A percentile compares a stretch with the other conserved stretches of the same genome.
phyloP scores from a whole-genome alignment of 2,329 filamentous ascomycete genomes.

The Aspergillus tamarii region DNA sequence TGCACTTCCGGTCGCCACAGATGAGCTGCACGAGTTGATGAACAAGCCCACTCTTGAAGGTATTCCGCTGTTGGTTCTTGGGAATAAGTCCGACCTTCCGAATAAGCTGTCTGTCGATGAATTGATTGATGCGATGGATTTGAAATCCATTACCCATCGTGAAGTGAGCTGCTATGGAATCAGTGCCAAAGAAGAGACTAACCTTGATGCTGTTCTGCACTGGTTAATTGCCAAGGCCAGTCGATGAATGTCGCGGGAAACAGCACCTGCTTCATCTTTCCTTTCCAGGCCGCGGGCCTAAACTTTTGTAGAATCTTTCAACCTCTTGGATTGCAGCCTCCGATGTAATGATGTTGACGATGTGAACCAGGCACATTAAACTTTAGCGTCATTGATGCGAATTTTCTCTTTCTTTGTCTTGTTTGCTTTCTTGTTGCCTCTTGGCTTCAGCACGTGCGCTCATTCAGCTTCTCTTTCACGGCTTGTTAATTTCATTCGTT shows the following conservation, averaged over 20 bases:
- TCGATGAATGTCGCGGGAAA: slow-evolving; percentile 54
- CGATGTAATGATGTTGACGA: slow-evolving; percentile 58
- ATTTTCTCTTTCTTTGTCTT: slow-evolving; percentile 6
- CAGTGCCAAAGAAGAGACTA: slow-evolving; percentile 98
- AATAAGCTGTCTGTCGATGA: slow-evolving; percentile 91
- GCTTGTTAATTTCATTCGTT: slow-evolving; percentile 1
- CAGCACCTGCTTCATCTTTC: slow-evolving; percentile 12
- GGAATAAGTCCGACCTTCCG: slow-evolving; percentile 96
- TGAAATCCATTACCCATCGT: slow-evolving; percentile 85
- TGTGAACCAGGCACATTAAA: slow-evolving; percentile 26
- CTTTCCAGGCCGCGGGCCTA: slow-evolving; percentile 6
- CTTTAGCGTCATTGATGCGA: slow-evolving; percentile 16
- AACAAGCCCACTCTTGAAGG: slow-evolving; percentile 80
- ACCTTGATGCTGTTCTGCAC: slow-evolving; percentile 93
- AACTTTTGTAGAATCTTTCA: slow-evolving; percentile 21
- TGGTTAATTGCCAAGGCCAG: slow-evolving; percentile 92
- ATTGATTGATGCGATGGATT: slow-evolving; percentile 86
- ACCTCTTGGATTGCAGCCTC: slow-evolving; percentile 38
- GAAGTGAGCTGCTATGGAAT: slow-evolving; percentile 99
- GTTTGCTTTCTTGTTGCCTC: background rate
- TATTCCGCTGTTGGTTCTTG: slow-evolving; percentile 90
- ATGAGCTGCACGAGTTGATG: slow-evolving; percentile 89
- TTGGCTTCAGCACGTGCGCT: background rate
- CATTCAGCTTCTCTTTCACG: slow-evolving; percentile 8
- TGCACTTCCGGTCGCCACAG: slow-evolving; percentile 79